A percentile compares a stretch with the other conserved stretches of the same genome.
phyloP scores from a whole-genome alignment of 768 basidiomycete genomes.

The Pisolithus orientalis region DNA sequence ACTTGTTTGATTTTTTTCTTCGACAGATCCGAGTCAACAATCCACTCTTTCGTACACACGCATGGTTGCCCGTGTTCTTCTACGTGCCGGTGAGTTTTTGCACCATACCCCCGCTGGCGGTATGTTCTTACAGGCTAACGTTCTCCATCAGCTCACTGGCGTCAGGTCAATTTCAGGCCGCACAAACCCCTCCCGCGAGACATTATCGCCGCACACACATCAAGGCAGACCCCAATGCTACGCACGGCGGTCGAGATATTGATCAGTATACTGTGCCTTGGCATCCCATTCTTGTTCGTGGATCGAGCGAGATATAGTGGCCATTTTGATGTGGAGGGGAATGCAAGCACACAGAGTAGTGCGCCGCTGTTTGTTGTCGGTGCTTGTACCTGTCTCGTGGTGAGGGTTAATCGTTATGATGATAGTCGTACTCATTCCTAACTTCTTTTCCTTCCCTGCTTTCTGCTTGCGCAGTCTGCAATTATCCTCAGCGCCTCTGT shows the following conservation, averaged over 20 bases:
- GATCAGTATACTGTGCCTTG: constrained; percentile 61
- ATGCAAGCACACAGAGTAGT: constrained; percentile 33
- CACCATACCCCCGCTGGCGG: too few relatives aligned
- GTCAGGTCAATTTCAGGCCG: constrained; percentile 64
- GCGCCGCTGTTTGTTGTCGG: constrained; percentile 59
- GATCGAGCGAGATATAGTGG: constrained; percentile 42
- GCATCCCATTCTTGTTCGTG: constrained; percentile 73
- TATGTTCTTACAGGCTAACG: too few relatives aligned
- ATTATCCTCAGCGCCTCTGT: constrained; percentile 76
- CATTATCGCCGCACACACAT: constrained; percentile 24
- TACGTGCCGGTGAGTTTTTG: constrained; percentile 55
- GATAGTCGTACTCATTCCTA: constrained; percentile 15
- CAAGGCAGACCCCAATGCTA: constrained; percentile 33
- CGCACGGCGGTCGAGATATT: constrained; percentile 53
- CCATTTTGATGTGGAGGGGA: constrained; percentile 51
- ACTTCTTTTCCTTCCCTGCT: neutral
- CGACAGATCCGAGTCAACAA: constrained; percentile 15
- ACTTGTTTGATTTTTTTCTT: neutral
- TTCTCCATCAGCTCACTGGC: constrained; percentile 47
- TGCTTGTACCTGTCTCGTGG: constrained; percentile 59
- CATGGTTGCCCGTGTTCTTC: constrained; percentile 59
- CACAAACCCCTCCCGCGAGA: constrained; percentile 60
- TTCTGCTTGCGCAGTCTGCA: constrained; percentile 50
- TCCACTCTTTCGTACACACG: constrained; percentile 46
- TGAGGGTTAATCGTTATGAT: constrained; percentile 28